Evolutionary conservation across 2,329 filamentous ascomycete genomes (phyloP), one percentile per base, ranked within the genome.

Genomic region (Pseudogymnoascus sp.): DNA sequence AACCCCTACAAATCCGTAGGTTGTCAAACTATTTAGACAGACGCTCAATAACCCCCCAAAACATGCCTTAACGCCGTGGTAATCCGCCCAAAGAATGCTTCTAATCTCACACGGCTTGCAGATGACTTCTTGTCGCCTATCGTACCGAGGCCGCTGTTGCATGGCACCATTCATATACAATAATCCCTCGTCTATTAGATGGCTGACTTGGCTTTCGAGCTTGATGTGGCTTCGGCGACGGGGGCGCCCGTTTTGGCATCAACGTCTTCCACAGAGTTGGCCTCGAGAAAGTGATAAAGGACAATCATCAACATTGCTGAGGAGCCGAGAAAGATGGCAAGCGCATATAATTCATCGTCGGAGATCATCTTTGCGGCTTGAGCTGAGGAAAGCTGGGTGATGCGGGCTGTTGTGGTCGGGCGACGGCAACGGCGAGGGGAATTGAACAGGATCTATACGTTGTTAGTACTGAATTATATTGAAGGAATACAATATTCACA

Each of bases 201-300:
- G 18, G 12, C 9, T 59, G 35, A 35, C 64, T 66, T 66, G 25
- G 60, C 53, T 36, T 68, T 66, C 63, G 57, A 57, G 53, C 64
- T 62, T 7, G 64, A 50, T 47, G 62, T 53, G 12, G 65, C 47
- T 39, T 20, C 57, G 7, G 58, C 33, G 38, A 60, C 61, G 39
- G 60, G n/a, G 47, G 3, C 61, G 50, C 63, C 65, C 60, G 69
- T 69, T 61, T 66, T 60, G 22, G 39, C 57, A 36, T 62, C 64
- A 20, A 68, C 63, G 25, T 78, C 75, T 62, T 87, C 82, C 66
- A 82, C 80, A n/a, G 90, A 84, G 72, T 99, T 97, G 78, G 96
- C 84, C 74, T 97, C 93, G 70, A 99, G 86, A 77, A 95, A 97
- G 75, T 97, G 91, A 77, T 99, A 97, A 28, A 96, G 77, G 30